Conservation (phyloP, 2,329 filamentous ascomycete species). For the Fusarium sp. region DNA sequence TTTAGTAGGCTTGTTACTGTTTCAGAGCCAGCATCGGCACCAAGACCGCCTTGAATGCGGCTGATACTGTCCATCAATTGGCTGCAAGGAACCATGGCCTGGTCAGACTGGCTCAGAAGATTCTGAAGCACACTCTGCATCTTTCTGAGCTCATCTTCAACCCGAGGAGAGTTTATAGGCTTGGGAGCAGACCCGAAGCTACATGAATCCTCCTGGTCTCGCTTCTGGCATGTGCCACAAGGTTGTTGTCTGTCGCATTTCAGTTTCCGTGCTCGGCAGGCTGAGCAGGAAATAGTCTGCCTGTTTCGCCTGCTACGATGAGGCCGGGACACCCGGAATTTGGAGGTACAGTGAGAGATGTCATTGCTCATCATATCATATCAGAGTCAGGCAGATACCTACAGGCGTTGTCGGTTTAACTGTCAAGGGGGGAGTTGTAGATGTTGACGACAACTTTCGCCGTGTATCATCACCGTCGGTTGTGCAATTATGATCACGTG, state of each 20-base stretch:
- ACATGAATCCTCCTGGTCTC: constrained; percentile 2
- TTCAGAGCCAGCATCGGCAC: rapidly evolving
- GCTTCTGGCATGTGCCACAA: constrained; percentile 9
- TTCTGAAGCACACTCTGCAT: constrained; percentile 12
- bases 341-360: neutral
- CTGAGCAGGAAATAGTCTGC: constrained; percentile 4
- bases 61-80: neutral
- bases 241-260: constrained; percentile 22
- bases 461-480: no score
- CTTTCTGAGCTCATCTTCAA: constrained; percentile 16
- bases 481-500: no score
- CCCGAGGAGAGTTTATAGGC: neutral
- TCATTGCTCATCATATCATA: neutral
- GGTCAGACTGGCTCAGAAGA: neutral
- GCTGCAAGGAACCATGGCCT: neutral
- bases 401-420: no score
- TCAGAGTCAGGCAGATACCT: no score
- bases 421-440: no score
- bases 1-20: neutral
- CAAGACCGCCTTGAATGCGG: neutral
- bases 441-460: no score
- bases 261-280: constrained; percentile 14
- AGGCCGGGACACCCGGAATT: constrained; percentile 3
- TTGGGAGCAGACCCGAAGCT: neutral
- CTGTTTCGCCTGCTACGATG: constrained; percentile 11